Evolutionary conservation across 305 asterid species (phyloP).

Genomic region (Rubia balearica): DNA sequence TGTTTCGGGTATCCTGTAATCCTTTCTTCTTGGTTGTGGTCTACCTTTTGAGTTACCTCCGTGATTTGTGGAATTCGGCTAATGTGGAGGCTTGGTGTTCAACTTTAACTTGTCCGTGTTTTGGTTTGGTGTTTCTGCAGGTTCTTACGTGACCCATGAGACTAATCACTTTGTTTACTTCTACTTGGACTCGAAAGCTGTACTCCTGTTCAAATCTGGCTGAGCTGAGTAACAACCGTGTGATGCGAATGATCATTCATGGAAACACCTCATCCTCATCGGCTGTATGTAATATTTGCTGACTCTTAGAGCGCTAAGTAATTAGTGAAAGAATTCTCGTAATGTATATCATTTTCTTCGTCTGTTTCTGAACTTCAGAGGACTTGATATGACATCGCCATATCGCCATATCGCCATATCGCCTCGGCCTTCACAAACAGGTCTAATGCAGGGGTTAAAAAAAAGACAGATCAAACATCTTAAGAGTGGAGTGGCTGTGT

Average conservation of each 20-base stretch:
- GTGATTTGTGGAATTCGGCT: background rate
- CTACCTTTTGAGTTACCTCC: background rate
- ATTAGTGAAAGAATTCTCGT: constrained; percentile 26
- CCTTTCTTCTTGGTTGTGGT: background rate
- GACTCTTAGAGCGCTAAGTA: constrained; percentile 27
- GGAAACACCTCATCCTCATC: constrained; percentile 17
- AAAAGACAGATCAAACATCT: background rate
- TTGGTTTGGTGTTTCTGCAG: constrained; percentile 27
- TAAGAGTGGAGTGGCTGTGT: background rate
- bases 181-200: constrained; percentile 93
- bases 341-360: constrained; percentile 44
- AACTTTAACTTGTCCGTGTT: constrained; percentile 15
- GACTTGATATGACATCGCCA: constrained; percentile 6
- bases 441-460: background rate
- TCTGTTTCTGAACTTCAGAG: constrained; percentile 16
- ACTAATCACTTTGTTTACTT: constrained; percentile 98
- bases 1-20: background rate
- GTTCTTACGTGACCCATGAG: constrained; percentile 98
- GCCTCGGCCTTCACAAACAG: background rate
- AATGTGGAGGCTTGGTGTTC: background rate
- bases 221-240: constrained; percentile 33
- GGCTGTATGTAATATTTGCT: constrained; percentile 42
- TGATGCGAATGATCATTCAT: constrained; percentile 15
- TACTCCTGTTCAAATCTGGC: constrained; percentile 94
- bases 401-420: no score